These are phyloP conservation scores for Lecanicillium sp. DNA, from an alignment of 2,329 filamentous ascomycete species.

Conservation along the genomic window DNA sequence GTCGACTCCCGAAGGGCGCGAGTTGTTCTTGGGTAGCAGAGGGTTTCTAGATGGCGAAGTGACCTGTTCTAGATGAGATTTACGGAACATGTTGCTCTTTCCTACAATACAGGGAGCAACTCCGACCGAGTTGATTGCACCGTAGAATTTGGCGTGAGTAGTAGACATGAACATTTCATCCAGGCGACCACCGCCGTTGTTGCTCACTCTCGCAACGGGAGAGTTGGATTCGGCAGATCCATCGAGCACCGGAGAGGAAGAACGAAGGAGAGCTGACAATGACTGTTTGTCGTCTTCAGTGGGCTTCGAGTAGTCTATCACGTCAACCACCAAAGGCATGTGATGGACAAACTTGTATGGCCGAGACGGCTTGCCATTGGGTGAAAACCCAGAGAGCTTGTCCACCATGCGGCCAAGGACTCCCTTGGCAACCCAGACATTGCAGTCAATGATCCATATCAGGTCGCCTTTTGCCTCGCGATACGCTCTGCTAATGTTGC, in stretches of 20 bases:
- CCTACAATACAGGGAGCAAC: constrained; percentile 90
- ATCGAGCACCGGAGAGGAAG: constrained; percentile 10
- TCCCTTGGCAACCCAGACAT: constrained; percentile 79
- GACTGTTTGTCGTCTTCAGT: constrained; percentile 3
- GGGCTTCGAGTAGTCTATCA: constrained; percentile 25
- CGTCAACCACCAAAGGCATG: constrained; percentile 81
- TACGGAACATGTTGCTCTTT: constrained; percentile 98
- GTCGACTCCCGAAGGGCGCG: constrained; percentile 63
- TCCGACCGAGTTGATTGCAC: constrained; percentile 87
- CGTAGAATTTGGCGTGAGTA: constrained; percentile 94
- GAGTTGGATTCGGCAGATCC: constrained; percentile 10
- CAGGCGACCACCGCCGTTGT: constrained; percentile 65
- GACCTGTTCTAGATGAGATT: constrained; percentile 75
- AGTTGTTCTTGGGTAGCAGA: constrained; percentile 27
- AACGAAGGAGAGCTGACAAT: too few species aligned
- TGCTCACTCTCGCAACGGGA: constrained; percentile 20
- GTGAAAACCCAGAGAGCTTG: constrained; percentile 61
- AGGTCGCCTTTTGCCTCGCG: constrained; percentile 80
- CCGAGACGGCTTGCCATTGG: constrained; percentile 36
- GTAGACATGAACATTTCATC: constrained; percentile 95
- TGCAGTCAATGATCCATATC: constrained; percentile 93
- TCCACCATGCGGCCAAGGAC: constrained; percentile 86
- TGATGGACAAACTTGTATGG: constrained; percentile 93
- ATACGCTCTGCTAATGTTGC: constrained; percentile 92
- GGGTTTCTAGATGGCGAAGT: constrained; percentile 42